phyloP scores from a whole-genome alignment of 2,329 filamentous ascomycete species.

The Exophiala sideris region DNA sequence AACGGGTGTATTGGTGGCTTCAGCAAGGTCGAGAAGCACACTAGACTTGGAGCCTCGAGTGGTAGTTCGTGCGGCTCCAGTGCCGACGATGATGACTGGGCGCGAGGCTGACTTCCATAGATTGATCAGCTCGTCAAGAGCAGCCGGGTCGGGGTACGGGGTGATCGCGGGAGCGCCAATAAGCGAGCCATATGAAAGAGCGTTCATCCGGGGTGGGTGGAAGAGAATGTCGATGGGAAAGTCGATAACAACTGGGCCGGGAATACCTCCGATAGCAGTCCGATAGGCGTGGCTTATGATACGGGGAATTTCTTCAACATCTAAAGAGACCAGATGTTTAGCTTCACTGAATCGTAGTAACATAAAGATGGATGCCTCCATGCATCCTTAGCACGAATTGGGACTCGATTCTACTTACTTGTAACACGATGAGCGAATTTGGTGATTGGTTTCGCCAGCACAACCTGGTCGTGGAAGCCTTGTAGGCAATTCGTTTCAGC shows the following conservation, averaged over 20 bases:
- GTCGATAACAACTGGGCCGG: constrained; percentile 34
- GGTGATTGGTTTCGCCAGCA: constrained; percentile 43
- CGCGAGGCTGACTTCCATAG: constrained; percentile 36
- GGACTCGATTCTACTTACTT: constrained; percentile 3
- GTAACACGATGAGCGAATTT: constrained; percentile 48
- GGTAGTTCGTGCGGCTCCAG: constrained; percentile 34
- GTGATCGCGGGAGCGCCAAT: constrained; percentile 33
- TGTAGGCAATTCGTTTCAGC: constrained; percentile 48
- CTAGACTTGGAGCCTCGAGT: constrained; percentile 28
- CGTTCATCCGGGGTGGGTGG: constrained; percentile 36
- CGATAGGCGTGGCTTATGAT: constrained; percentile 44
- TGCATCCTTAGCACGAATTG: background rate
- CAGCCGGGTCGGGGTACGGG: constrained; percentile 37
- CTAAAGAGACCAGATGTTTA: too few relatives aligned
- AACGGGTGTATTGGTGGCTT: constrained; percentile 37
- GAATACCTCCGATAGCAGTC: constrained; percentile 39
- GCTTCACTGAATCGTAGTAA: too few relatives aligned
- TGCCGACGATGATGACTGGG: constrained; percentile 43
- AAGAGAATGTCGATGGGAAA: constrained; percentile 42
- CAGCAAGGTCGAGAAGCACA: constrained; percentile 34
- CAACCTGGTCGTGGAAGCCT: constrained; percentile 47
- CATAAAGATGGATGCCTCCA: background rate
- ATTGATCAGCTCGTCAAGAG: constrained; percentile 34
- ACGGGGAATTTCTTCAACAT: constrained; percentile 45
- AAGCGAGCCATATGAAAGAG: constrained; percentile 43